These are phyloP conservation scores for Pleurotus platypus DNA, from an alignment of 768 basidiomycete genomes.

Conservation along the genomic window DNA sequence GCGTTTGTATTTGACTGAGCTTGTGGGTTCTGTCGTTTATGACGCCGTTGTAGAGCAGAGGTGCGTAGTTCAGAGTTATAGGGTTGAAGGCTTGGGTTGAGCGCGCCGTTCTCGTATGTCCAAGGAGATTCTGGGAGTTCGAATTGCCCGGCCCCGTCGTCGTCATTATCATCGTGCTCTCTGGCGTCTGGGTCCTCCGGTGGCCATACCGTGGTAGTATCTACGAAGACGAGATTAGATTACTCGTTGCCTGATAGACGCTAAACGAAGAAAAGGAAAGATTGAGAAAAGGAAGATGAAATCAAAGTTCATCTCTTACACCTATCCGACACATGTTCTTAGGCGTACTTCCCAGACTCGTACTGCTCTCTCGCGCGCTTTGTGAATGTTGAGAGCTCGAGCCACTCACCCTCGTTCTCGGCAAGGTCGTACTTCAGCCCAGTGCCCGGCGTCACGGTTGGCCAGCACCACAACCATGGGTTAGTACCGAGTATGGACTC, in stretches of 20 bases:
- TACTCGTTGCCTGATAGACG: conserved; percentile 9
- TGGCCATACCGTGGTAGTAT: conserved; percentile 52
- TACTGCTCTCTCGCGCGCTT: conserved; percentile 14
- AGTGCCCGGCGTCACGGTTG: conserved; percentile 58
- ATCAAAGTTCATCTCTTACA: background rate
- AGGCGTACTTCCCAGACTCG: conserved; percentile 17
- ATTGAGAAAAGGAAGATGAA: background rate
- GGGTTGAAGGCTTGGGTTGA: conserved; percentile 76
- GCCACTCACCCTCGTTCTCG: conserved; percentile 72
- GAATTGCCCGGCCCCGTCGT: conserved; percentile 35
- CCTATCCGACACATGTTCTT: conserved; percentile 2
- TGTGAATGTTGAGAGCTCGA: conserved; percentile 31
- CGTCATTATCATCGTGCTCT: conserved; percentile 19
- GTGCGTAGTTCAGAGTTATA: conserved; percentile 42
- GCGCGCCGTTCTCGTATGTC: conserved; percentile 74
- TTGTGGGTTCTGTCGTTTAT: conserved; percentile 24
- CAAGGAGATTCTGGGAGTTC: conserved; percentile 67
- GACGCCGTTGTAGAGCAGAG: conserved; percentile 16
- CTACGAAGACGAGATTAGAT: conserved; percentile 17
- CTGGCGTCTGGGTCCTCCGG: conserved; percentile 59
- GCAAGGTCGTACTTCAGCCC: conserved; percentile 79
- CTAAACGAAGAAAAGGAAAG: background rate
- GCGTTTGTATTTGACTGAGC: conserved; percentile 71
- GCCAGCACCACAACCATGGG: conserved; percentile 83
- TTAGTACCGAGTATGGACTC: conserved; percentile 74